phyloP scores from a whole-genome alignment of 1,284 basidiomycete genomes.

The Psilocybe mexicana region DNA sequence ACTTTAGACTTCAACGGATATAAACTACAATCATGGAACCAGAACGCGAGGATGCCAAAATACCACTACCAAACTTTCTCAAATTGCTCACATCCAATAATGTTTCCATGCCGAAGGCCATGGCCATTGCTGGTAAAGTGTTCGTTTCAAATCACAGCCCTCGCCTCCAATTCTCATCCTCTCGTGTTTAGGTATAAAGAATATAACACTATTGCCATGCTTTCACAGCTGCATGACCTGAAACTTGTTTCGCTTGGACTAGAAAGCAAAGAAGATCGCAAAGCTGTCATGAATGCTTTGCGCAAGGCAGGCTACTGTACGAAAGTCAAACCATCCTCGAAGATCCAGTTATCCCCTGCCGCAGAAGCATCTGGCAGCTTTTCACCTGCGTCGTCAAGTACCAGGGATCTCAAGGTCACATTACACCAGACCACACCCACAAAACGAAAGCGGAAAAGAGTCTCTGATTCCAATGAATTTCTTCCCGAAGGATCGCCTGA shows the following conservation, averaged over 20 bases:
- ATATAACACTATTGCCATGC: conserved; percentile 60
- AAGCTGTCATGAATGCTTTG: conserved; percentile 61
- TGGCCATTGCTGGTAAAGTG: conserved; percentile 79
- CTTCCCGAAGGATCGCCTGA: conserved; percentile 54
- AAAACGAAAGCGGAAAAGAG: conserved; percentile 53
- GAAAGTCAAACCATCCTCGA: conserved; percentile 20
- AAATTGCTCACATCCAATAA: conserved; percentile 67
- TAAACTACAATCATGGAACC: background rate
- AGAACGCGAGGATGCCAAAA: conserved; percentile 38
- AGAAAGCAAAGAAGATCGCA: conserved; percentile 69
- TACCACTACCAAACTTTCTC: conserved; percentile 73
- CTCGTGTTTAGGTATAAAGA: conserved; percentile 65
- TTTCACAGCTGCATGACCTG: conserved; percentile 59
- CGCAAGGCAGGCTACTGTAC: conserved; percentile 60
- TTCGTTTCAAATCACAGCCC: conserved; percentile 37
- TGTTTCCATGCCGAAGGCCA: conserved; percentile 72
- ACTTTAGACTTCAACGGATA: too few relatives aligned
- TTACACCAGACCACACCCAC: conserved; percentile 41
- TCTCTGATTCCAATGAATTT: conserved; percentile 56
- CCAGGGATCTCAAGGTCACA: background rate
- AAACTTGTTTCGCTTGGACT: conserved; percentile 61
- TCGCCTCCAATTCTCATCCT: background rate
- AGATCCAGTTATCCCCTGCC: conserved; percentile 10
- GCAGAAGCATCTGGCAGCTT: conserved; percentile 6
- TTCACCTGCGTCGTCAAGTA: conserved; percentile 17